Percentiles rank a stretch among this genome's conserved stretches.
Conservation (phyloP, 805 yeast species). For the Maudiozyma saulgeensis region DNA sequence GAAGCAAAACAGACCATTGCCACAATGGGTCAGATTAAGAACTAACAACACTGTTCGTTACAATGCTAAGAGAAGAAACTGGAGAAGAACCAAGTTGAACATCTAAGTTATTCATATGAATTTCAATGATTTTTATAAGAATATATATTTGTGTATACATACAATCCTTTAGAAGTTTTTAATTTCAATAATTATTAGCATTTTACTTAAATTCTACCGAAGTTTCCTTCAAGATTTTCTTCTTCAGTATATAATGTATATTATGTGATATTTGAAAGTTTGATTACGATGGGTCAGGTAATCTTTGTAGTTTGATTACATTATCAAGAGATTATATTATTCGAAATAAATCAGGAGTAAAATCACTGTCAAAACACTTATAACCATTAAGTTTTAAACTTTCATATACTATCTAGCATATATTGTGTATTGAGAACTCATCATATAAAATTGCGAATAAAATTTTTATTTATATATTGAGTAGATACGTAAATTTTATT, state of each 20-base stretch:
- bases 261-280: no score
- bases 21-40: constrained; percentile 99
- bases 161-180: neutral
- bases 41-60: constrained; percentile 95
- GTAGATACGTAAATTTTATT: neutral
- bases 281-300: no score
- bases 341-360: neutral
- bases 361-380: constrained; percentile 16
- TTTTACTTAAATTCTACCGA: neutral
- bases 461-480: no score
- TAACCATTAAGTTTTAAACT: constrained; percentile 21
- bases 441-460: constrained; percentile 11
- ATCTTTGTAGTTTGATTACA: neutral
- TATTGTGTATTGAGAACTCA: constrained; percentile 25
- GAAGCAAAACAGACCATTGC: constrained; percentile 99
- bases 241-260: no score
- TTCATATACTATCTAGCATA: constrained; percentile 32
- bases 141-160: constrained; percentile 3
- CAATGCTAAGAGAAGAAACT: constrained; percentile 99
- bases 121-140: constrained; percentile 3
- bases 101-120: constrained; percentile 3
- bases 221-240: no score
- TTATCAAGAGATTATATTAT: neutral
- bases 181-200: constrained; percentile 4
- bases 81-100: constrained; percentile 99